Evolutionary conservation across 495 filamentous ascomycete species (phyloP), one percentile per base, ranked within the genome.

Genomic region (Neurospora sublineolata): DNA sequence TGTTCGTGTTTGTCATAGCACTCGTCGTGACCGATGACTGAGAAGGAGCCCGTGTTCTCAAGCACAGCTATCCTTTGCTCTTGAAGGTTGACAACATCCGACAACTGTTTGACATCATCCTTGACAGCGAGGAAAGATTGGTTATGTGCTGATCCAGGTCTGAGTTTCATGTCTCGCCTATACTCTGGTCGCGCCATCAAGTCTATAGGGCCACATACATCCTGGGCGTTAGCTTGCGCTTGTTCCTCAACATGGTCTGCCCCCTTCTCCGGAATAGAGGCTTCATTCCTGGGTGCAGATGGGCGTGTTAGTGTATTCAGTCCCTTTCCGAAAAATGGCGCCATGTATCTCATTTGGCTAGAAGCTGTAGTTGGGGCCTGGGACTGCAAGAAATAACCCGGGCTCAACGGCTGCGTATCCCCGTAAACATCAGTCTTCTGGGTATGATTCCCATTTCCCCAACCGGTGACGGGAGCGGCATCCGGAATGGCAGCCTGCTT

Each of bases 21-120:
- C 30, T 86, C 85, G n/a, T 91, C 89, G 68, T 87, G 79, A 37
- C 82, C 79, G 42, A 82, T 80, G 67, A 86, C 81, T 11, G 85
- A 84, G 74, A 90, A 88, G 0, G 89, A 91, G 0, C n/a, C n/a
- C n/a, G 81, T 80, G 72, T 81, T 88, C 77, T 92, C 89, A 7
- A 91, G 81, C 68, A 78, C 77, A 67, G 90, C 87, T 3, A 92
- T 73, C 0, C 90, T 87, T 37, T 84, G 82, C 60, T 84, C 83
- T 64, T 90, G 82, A 20, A 82, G 80, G 64, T 82, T 75, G 70
- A 89, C 78, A 18, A 78, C 77, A 30, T 81, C 77, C 20, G 83
- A 76, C 5, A 84, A 64, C 38, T 81, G 75, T 69, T 81, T 72
- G 4, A 79, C 69, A 52, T 78, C 74, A 70, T 73, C 69, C 77